Base-by-base conservation (phyloP, 352 stramenopile species). In the Ochromonadaceae sp. region DNA sequence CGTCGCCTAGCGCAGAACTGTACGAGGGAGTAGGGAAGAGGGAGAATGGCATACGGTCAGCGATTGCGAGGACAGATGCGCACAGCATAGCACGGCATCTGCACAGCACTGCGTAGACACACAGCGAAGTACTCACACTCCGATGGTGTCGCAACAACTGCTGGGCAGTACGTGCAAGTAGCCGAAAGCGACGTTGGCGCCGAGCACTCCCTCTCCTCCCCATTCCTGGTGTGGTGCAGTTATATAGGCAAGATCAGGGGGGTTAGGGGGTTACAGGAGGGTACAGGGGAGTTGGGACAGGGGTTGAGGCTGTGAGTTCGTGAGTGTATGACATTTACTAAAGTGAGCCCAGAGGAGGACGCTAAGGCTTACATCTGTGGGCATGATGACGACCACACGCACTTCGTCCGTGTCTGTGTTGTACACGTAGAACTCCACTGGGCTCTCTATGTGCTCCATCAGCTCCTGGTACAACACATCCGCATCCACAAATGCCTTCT, bases 351-450 rank as follows among this genome's bases (percentile, higher is more conserved):
- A 46, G n/a, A n/a, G 20, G 40, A 46, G 65, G n/a, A n/a, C n/a
- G n/a, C n/a, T n/a, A n/a, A n/a, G n/a, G n/a, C n/a, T n/a, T n/a
- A n/a, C n/a, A 39, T 88, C 73, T 12, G 68, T 81, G 7, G 81
- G 82, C 9, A 75, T 67, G 44, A 90, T 91, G 7, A 88, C 83
- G 41, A 95, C 81, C 40, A 87, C 85, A 39, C 90, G 82, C 39
- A 97, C 88, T 59, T 95, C 77, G 68, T 98, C 90, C 7, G 81
- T 80, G 28, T 91, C 76, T 1, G 81, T 81, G 69, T 91, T 97
- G 81, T 97, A 98, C 15, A 97, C 89, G 69, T 97, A 98, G 56
- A 95, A 87, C 75, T 97, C 89, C 61, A 98, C 85, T 1, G 91
- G 83, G 44, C 84, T 74, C 68, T 97, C 84, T 3, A 93, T 59